Evolutionary conservation across 2,329 filamentous ascomycete genomes (phyloP), one percentile per base, ranked within the genome.

Genomic region (Gaeumannomyces tritici): DNA sequence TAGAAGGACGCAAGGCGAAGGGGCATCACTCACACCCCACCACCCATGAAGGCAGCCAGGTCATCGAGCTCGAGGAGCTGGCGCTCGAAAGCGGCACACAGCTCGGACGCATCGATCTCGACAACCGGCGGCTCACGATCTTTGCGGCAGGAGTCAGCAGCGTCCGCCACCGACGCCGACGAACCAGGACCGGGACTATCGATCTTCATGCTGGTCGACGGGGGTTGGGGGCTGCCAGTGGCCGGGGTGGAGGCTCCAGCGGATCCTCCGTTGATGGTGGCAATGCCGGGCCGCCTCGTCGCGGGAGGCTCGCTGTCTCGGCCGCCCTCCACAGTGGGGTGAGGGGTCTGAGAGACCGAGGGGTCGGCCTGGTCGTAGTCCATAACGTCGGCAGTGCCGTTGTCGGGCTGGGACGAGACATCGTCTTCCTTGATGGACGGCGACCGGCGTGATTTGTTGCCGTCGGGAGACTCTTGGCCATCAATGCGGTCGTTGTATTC

Each of bases 41-140:
- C 83, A 26, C 83, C 83, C 83, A 86, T 86, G 62, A 86, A 85
- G 3, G 83, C 83, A 35, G 83, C 83, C 13, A 86, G 77, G 67
- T 86, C 83, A 64, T 86, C 83, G 8, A 86, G 74, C 69, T 86
- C 83, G 13, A 86, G 74, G 1, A 86, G 76, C 70, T 86, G 83
- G 35, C 82, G 76, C 73, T 86, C 83, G 67, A 86, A 86, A 0
- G 83, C 83, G 18, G 75, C 73, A 68, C 83, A 86, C 21, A 86
- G 74, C 69, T 70, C 71, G 1, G 73, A 73, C 11, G 73, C 75
- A 55, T 75, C 73, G 6, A 65, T 59, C 24, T 31, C 57, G 21
- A 42, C 35, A 42, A 18, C 35, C 35, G 35, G 11, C 11, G 35
- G 13, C 11, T 42, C 35, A 1, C 35, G 57, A n/a, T 59, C 35